These are phyloP conservation scores for Sclerotinia nivalis DNA, from an alignment of 2,329 filamentous ascomycete species.

Conservation along the genomic window DNA sequence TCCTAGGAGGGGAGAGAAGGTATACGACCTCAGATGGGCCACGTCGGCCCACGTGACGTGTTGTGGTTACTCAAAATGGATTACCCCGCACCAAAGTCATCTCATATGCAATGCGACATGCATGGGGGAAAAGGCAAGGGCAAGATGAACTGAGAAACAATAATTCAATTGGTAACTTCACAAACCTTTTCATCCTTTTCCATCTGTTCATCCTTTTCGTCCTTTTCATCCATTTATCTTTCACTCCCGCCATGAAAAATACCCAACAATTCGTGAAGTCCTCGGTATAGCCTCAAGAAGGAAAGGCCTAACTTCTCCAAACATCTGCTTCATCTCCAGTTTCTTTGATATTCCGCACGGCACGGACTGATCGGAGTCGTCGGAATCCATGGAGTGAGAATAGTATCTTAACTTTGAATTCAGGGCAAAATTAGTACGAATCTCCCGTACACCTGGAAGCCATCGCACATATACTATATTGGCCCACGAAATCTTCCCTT, in stretches of 20 bases:
- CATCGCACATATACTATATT: neutral
- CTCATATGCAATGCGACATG: slow-evolving; percentile 10
- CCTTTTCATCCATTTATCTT: neutral
- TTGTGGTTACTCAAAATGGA: slow-evolving; percentile 16
- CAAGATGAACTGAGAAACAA: neutral
- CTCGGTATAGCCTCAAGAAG: neutral
- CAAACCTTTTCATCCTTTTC: neutral
- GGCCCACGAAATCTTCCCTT: neutral
- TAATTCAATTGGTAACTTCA: neutral
- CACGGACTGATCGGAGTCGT: neutral
- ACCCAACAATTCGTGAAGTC: neutral
- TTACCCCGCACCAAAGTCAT: slow-evolving; percentile 18
- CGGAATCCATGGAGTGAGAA: neutral
- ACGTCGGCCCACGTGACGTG: slow-evolving; percentile 13
- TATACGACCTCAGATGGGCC: neutral
- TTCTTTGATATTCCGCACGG: neutral
- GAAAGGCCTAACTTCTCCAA: neutral
- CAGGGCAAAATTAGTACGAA: neutral
- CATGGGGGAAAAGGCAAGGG: neutral
- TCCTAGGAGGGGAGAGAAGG: too few relatives aligned
- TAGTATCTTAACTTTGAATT: neutral
- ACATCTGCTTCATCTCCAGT: neutral
- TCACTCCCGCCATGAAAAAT: neutral
- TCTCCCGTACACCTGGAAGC: neutral
- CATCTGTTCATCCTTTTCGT: neutral